phyloP scores from a whole-genome alignment of 2,329 filamentous ascomycete species.

The Parastagonospora avenae region DNA sequence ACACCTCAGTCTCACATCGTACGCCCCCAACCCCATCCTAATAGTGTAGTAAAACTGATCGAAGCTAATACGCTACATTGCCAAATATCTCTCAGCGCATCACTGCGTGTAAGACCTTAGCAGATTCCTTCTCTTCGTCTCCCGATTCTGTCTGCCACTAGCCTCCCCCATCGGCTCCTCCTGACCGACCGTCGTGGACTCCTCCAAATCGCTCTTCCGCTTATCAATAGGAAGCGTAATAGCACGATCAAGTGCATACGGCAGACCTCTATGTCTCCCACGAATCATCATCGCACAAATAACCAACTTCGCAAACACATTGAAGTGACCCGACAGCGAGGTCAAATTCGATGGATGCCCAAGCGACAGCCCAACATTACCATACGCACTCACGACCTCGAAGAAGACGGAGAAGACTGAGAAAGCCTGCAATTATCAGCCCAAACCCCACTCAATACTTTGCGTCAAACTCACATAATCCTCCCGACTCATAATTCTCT shows the following conservation, averaged over 20 bases:
- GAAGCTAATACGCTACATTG: no score
- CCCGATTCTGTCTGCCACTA: no score
- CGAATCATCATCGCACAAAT: neutral
- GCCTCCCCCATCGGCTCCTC: no score
- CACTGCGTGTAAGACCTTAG: no score
- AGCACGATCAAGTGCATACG: neutral
- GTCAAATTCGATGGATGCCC: neutral
- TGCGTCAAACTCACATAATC: neutral
- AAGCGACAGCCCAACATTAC: neutral
- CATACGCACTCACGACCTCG: neutral
- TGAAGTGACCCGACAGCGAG: neutral
- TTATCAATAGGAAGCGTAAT: neutral
- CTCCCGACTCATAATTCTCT: neutral
- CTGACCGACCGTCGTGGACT: no score
- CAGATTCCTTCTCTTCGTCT: no score
- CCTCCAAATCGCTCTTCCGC: no score
- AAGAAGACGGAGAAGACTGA: neutral
- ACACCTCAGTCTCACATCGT: no score
- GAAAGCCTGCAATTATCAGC: neutral
- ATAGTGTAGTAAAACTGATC: no score
- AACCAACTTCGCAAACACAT: neutral
- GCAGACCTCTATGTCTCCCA: neutral
- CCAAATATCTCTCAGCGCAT: no score
- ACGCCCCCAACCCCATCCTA: no score
- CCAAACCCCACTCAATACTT: no score